Percentiles rank a stretch among this genome's conserved stretches.
Conservation (phyloP, 495 filamentous ascomycete genomes). For the Penicillium coprophilum region DNA sequence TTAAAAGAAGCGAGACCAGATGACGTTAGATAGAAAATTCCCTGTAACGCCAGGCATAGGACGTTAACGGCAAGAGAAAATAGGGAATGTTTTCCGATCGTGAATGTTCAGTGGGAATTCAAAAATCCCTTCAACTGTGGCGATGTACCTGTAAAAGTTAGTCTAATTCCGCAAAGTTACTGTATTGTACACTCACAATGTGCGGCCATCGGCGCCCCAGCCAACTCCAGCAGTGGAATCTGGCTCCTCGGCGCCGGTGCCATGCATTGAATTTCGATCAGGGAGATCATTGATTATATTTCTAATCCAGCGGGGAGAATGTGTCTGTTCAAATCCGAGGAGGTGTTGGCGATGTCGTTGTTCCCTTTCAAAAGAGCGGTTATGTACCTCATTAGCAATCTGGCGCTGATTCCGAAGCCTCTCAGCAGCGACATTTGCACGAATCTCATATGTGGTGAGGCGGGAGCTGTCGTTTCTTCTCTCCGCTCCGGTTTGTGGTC, state of each 20-base stretch:
- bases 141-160: conserved; percentile 58
- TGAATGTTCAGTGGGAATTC: conserved; percentile 66
- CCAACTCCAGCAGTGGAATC: conserved; percentile 63
- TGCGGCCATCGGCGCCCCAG: conserved; percentile 69
- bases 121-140: conserved; percentile 72
- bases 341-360: conserved; percentile 36
- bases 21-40: not conserved
- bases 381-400: conserved; percentile 39
- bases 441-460: conserved; percentile 35
- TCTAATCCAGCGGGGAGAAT: conserved; percentile 45
- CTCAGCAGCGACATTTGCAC: conserved; percentile 43
- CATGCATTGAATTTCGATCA: conserved; percentile 35
- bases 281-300: conserved; percentile 44
- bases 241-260: conserved; percentile 39
- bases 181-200: conserved; percentile 56
- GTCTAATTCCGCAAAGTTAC: not conserved
- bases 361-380: conserved; percentile 34
- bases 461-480: conserved; percentile 33
- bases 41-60: not conserved
- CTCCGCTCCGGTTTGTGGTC: conserved; percentile 28
- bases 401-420: conserved; percentile 45
- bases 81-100: conserved; percentile 65
- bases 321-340: conserved; percentile 37
- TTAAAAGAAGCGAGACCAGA: not conserved
- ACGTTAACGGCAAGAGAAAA: conserved; percentile 55